Percentiles rank a stretch among this genome's conserved stretches.
Conservation (phyloP, 1,284 basidiomycete species). For the Porogramme epimiltina region DNA sequence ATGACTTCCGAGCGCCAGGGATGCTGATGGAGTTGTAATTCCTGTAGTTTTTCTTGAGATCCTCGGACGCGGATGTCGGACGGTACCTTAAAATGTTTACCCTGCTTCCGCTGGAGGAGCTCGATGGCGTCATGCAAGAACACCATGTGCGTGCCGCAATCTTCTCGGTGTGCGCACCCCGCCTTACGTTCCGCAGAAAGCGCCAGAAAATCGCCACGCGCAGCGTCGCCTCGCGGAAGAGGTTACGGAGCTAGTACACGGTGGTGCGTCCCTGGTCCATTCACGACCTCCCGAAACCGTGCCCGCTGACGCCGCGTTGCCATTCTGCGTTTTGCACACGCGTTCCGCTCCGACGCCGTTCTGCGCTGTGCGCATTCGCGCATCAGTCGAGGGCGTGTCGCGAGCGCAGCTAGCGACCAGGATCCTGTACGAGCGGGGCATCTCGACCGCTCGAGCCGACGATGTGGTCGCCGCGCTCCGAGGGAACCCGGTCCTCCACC, state of each 20-base stretch:
- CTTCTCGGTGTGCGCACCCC: neutral
- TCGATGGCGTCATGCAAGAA: slow-evolving; percentile 56
- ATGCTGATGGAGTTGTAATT: slow-evolving; percentile 3
- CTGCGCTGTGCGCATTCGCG: neutral
- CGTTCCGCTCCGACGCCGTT: neutral
- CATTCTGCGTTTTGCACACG: no score
- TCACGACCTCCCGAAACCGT: no score
- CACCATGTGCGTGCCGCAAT: slow-evolving; percentile 51
- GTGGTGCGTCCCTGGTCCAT: slow-evolving; percentile 51
- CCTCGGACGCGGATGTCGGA: slow-evolving; percentile 82
- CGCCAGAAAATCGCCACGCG: slow-evolving; percentile 65
- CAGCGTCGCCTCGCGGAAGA: slow-evolving; percentile 86
- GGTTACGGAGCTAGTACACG: slow-evolving; percentile 87
- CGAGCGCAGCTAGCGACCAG: slow-evolving; percentile 62
- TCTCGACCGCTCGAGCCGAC: slow-evolving; percentile 43
- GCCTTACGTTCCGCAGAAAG: slow-evolving; percentile 35
- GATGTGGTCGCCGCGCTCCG: slow-evolving; percentile 59
- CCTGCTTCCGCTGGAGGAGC: slow-evolving; percentile 63
- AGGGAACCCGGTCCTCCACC: slow-evolving; percentile 59
- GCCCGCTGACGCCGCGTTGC: no score
- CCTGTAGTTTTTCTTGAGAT: slow-evolving; percentile 88
- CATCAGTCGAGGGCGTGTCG: slow-evolving; percentile 39
- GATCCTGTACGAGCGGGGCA: slow-evolving; percentile 60
- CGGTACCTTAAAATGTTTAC: slow-evolving; percentile 87
- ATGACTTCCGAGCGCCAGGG: neutral